Base-by-base conservation (phyloP, 2,329 filamentous ascomycete species). In the Phaeophleospora eucalypticola region DNA sequence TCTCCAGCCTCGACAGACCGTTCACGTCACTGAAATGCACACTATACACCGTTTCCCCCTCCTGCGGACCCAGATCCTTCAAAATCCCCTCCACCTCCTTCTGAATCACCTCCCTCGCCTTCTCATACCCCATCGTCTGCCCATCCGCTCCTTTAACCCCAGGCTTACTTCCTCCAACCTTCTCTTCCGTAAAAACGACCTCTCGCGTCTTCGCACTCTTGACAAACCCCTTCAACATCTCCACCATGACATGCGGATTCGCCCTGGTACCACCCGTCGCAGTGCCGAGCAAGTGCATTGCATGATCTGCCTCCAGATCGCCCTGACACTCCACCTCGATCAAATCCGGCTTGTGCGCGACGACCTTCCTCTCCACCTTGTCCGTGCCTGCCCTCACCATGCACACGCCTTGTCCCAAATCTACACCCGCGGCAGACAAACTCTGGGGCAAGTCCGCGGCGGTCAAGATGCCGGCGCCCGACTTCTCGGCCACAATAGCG, bases 11-110 rank as follows among this genome's bases (percentile, higher is more conserved):
- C 15, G 61, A 65, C 44, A 68, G 44, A 0, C 65, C 65, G 38
- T 68, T 68, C 43, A 66, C 51, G 46, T 67, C 64, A 2, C 61
- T 62, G 41, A 60, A 66, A 39, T 68, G 65, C 3, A 67, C 60
- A 0, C 62, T 65, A 37, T 64, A 62, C 10, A 59, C 59, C 7
- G 53, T 39, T 47, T 61, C 40, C 10, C 51, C 41, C 18, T 53
- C 53, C 39, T 58, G 56, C 9, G 45, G 37, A 10, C 41, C 38
- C 16, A 58, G 59, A 8, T 50, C 43, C 42, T 58, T 54, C 47
- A 66, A 45, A 7, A 54, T 53, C 37, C 56, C 49, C 36, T 62
- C 59, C 18, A 67, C 40, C 43, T 65, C 63, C 34, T 54, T 50
- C 45, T 58, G 54, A 3, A 68, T 54, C 6, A 61, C 62, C 41